Conservation (phyloP, 768 basidiomycete genomes). For the Trametes coccinea region DNA sequence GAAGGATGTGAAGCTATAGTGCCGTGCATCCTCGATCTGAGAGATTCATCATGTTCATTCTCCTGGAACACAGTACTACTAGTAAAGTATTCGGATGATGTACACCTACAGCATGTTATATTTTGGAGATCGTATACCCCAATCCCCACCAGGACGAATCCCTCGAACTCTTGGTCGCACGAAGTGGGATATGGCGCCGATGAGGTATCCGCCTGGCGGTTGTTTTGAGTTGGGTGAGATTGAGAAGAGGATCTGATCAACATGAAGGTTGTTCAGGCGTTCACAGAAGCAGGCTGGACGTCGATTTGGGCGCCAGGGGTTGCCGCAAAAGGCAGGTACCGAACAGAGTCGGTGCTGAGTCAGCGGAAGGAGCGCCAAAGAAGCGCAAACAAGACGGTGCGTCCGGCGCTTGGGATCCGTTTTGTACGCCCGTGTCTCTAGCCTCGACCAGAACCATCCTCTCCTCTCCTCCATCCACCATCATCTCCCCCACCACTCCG, state of each 20-base stretch:
- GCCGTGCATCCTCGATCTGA: too few species aligned
- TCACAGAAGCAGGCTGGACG: conserved; percentile 11
- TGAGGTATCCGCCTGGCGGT: background rate
- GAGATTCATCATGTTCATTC: too few species aligned
- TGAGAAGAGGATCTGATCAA: conserved; percentile 13
- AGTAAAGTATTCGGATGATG: too few species aligned
- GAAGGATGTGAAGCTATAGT: conserved; percentile 55
- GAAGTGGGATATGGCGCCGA: too few species aligned
- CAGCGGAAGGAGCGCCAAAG: conserved; percentile 22
- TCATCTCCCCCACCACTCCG: conserved; percentile 1
- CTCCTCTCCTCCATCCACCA: conserved; percentile 1
- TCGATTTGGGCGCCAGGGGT: background rate
- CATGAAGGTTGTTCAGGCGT: background rate
- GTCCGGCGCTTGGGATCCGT: conserved; percentile 15
- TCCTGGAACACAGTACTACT: too few species aligned
- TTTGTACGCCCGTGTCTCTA: conserved; percentile 16
- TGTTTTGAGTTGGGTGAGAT: conserved; percentile 12
- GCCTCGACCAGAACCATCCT: conserved; percentile 11
- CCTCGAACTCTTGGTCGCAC: too few species aligned
- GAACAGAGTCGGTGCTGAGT: conserved; percentile 17
- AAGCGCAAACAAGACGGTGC: conserved; percentile 23
- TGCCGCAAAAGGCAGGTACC: background rate
- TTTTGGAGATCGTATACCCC: too few species aligned
- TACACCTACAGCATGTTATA: too few species aligned
- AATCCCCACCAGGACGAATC: too few species aligned